A percentile compares a stretch with the other conserved stretches of the same genome.
phyloP scores from a whole-genome alignment of 768 basidiomycete genomes.

The Pleurotus eryngii region DNA sequence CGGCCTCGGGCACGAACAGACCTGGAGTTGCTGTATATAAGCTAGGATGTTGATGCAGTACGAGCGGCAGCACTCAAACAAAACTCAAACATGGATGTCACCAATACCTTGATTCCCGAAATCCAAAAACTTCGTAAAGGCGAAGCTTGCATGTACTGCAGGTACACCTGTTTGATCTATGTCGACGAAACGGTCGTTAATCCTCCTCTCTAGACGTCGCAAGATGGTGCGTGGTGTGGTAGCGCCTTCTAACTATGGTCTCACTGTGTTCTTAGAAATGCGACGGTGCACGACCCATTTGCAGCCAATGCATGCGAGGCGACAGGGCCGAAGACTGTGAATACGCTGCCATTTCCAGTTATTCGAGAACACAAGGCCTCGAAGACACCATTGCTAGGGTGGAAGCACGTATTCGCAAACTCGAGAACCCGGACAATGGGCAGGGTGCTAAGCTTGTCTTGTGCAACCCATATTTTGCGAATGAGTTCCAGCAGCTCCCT shows the following conservation, averaged over 20 bases:
- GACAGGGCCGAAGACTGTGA: slow-evolving; percentile 57
- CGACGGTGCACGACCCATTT: slow-evolving; percentile 51
- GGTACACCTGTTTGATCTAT: neutral
- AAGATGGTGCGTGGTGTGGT: neutral
- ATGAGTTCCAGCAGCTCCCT: neutral
- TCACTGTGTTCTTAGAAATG: slow-evolving; percentile 38
- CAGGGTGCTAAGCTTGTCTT: slow-evolving; percentile 26
- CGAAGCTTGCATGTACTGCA: slow-evolving; percentile 7
- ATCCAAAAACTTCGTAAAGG: slow-evolving; percentile 1
- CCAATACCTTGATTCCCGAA: neutral
- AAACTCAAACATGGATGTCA: neutral
- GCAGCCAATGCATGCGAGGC: slow-evolving; percentile 46
- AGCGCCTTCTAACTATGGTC: neutral
- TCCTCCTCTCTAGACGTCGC: neutral
- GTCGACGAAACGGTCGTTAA: too few relatives aligned
- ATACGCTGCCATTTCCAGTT: slow-evolving; percentile 45
- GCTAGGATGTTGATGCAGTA: neutral
- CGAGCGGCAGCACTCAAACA: neutral
- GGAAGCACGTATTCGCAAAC: slow-evolving; percentile 42
- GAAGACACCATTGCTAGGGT: slow-evolving; percentile 49
- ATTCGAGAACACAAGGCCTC: slow-evolving; percentile 44
- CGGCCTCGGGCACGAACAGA: too few relatives aligned
- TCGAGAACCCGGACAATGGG: slow-evolving; percentile 35
- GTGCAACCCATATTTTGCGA: slow-evolving; percentile 30
- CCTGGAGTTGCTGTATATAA: neutral